Evolutionary conservation across 176 grass and related monocot species (phyloP).

Genomic region (Tillandsia leiboldiana): DNA sequence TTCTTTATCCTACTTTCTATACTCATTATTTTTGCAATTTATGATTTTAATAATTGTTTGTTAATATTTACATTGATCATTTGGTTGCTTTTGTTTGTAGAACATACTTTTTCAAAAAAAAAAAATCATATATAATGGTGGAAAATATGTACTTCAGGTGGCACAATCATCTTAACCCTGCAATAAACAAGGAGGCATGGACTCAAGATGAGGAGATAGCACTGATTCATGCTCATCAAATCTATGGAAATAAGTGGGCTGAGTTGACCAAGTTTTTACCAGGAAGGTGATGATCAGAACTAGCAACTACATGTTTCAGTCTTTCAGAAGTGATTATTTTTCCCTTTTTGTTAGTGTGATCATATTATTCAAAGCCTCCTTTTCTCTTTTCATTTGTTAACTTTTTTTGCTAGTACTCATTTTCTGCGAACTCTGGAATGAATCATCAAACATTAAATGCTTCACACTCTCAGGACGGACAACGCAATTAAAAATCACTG

Average conservation of each 20-base stretch:
- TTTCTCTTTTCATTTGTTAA: neutral
- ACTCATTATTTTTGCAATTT: too few relatives aligned
- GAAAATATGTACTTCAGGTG: conserved; percentile 41
- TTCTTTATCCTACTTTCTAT: too few relatives aligned
- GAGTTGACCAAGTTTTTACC: conserved; percentile 88
- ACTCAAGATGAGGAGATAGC: conserved; percentile 94
- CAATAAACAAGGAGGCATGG: conserved; percentile 96
- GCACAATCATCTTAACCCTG: conserved; percentile 98
- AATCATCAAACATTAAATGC: neutral
- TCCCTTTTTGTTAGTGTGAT: neutral
- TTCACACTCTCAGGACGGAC: conserved; percentile 61
- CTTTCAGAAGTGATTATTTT: too few relatives aligned
- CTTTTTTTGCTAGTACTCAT: too few relatives aligned
- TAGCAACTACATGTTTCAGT: too few relatives aligned
- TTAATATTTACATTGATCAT: too few relatives aligned
- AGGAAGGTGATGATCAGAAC: conserved; percentile 42
- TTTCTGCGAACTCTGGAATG: neutral
- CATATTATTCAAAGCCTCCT: neutral
- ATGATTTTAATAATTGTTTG: too few relatives aligned
- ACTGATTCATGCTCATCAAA: conserved; percentile 78
- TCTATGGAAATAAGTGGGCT: conserved; percentile 95
- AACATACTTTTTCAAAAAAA: too few relatives aligned
- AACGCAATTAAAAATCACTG: conserved; percentile 99
- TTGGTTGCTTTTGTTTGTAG: too few relatives aligned
- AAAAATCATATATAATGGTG: neutral